Conservation (phyloP, 139 green algal genomes). For the Bryopsis sp. region DNA sequence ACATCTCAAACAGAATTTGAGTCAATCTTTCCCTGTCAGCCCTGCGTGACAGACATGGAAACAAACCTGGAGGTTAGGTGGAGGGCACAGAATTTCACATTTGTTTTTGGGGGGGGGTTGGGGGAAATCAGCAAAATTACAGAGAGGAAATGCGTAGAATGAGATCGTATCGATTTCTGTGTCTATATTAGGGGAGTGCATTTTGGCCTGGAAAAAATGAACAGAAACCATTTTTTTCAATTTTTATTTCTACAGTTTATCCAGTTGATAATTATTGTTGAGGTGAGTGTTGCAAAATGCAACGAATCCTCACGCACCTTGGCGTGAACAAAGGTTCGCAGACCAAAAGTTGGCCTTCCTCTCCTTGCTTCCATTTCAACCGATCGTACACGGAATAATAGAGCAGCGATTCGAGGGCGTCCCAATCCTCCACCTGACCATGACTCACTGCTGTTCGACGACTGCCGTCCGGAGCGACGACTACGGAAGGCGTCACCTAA, state of each 20-base stretch:
- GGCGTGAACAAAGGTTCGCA: constrained; percentile 13
- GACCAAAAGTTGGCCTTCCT: constrained; percentile 16
- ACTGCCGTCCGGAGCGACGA: background rate
- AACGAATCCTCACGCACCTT: constrained; percentile 9
- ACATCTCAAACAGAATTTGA: constrained; percentile 73
- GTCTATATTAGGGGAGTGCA: too few relatives aligned
- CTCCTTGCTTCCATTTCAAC: constrained; percentile 55
- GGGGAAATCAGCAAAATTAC: too few relatives aligned
- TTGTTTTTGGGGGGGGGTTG: too few relatives aligned
- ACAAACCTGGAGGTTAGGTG: background rate
- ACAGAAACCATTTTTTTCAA: too few relatives aligned
- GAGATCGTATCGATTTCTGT: too few relatives aligned
- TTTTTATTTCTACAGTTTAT: too few relatives aligned
- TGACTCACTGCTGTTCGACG: constrained; percentile 21
- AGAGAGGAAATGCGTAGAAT: too few relatives aligned
- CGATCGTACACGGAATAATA: constrained; percentile 55
- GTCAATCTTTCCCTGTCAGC: constrained; percentile 15
- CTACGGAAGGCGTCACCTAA: background rate
- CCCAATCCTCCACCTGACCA: constrained; percentile 45
- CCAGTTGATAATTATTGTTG: too few relatives aligned
- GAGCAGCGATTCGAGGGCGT: constrained; percentile 57
- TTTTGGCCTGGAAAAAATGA: too few relatives aligned
- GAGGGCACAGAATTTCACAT: background rate
- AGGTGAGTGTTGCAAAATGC: too few relatives aligned
- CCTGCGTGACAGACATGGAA: background rate